phyloP scores from a whole-genome alignment of 2,329 filamentous ascomycete species.

The Lachnellula subtilissima region DNA sequence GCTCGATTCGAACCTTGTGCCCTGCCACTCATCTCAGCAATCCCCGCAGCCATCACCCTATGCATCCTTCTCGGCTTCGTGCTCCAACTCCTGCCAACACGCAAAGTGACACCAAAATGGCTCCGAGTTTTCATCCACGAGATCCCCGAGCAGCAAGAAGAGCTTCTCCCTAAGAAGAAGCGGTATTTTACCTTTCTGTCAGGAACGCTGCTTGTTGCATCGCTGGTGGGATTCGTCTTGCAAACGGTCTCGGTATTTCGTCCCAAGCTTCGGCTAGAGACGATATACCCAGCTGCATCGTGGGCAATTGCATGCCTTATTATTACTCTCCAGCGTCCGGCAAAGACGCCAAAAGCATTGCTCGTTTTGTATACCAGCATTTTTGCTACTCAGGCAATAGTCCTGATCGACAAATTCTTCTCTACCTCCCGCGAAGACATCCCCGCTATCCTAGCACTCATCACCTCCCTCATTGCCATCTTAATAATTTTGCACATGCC shows the following conservation, averaged over 20 bases:
- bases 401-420: slow-evolving; percentile 31
- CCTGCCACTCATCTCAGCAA: slow-evolving; percentile 25
- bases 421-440: slow-evolving; percentile 6
- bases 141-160: slow-evolving; percentile 30
- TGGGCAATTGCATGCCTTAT: slow-evolving; percentile 24
- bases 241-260: slow-evolving; percentile 31
- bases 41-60: slow-evolving; percentile 27
- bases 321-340: slow-evolving; percentile 19
- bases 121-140: slow-evolving; percentile 47
- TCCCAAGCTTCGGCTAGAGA: slow-evolving; percentile 36
- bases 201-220: slow-evolving; percentile 35
- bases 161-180: slow-evolving; percentile 25
- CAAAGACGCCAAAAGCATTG: slow-evolving; percentile 22
- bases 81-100: slow-evolving; percentile 20
- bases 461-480: slow-evolving; percentile 43
- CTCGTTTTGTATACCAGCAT: slow-evolving; percentile 18
- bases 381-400: slow-evolving; percentile 21
- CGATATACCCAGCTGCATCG: slow-evolving; percentile 25
- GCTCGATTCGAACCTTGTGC: slow-evolving; percentile 25
- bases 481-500: slow-evolving; percentile 62
- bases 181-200: slow-evolving; percentile 28
- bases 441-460: slow-evolving; percentile 30
- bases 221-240: slow-evolving; percentile 33
- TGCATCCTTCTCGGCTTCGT: slow-evolving; percentile 28
- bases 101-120: slow-evolving; percentile 42